Conservation (phyloP, 2,329 filamentous ascomycete genomes). For the Cylindrodendrum hubeiense region DNA sequence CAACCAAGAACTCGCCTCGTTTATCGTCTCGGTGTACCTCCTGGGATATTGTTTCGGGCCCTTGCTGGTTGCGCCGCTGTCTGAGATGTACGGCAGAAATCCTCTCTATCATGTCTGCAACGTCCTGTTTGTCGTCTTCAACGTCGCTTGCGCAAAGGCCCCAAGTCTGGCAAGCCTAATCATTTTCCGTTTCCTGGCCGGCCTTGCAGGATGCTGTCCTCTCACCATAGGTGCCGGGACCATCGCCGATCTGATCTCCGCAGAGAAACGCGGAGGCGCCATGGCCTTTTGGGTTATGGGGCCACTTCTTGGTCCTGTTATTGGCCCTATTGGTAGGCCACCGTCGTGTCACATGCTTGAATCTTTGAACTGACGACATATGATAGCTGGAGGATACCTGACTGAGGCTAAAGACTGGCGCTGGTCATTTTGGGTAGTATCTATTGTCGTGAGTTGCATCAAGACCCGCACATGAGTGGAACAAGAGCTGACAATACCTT, state of each 20-base stretch:
- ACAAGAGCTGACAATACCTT: not conserved
- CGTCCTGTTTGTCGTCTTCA: constrained; percentile 69
- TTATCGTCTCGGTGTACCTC: constrained; percentile 69
- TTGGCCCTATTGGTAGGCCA: constrained; percentile 57
- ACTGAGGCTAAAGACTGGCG: constrained; percentile 59
- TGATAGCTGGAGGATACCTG: constrained; percentile 57
- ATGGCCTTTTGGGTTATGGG: constrained; percentile 62
- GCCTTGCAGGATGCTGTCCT: constrained; percentile 55
- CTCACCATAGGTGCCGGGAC: constrained; percentile 64
- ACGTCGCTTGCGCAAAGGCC: constrained; percentile 59
- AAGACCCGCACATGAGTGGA: not conserved
- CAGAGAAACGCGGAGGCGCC: constrained; percentile 60
- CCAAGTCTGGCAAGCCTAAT: constrained; percentile 58
- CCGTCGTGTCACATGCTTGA: not conserved
- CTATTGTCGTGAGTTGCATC: constrained; percentile 54
- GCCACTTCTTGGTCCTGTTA: constrained; percentile 60
- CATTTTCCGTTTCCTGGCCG: constrained; percentile 61
- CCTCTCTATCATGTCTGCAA: constrained; percentile 57
- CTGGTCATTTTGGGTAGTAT: constrained; percentile 63
- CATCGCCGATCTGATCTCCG: constrained; percentile 62
- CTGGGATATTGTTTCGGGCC: constrained; percentile 64
- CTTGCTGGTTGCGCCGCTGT: constrained; percentile 60
- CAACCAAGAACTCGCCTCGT: constrained; percentile 56
- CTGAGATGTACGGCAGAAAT: constrained; percentile 60
- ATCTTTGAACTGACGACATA: not conserved